These are phyloP conservation scores for Candida anutae DNA, from an alignment of 1,139 yeast species.

Conservation along the genomic window DNA sequence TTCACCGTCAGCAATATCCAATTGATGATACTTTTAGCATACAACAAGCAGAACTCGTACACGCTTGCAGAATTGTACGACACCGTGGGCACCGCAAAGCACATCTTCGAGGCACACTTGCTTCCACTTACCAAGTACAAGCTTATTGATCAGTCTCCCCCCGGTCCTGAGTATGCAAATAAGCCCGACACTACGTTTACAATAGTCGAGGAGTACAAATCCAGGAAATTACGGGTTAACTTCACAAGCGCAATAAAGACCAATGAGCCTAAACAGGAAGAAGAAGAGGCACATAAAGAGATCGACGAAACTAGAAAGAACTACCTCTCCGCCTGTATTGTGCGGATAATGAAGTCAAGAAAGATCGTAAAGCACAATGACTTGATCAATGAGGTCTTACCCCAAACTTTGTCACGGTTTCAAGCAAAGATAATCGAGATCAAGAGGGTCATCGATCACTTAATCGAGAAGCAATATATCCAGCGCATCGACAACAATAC, in stretches of 20 bases:
- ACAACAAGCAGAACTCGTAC: slow-evolving; percentile 55
- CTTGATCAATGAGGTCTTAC: slow-evolving; percentile 80
- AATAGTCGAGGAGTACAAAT: slow-evolving; percentile 74
- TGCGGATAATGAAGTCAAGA: slow-evolving; percentile 93
- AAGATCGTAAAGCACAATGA: slow-evolving; percentile 72
- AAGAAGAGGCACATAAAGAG: slow-evolving; percentile 76
- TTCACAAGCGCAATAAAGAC: slow-evolving; percentile 76
- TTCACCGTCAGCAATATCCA: slow-evolving; percentile 83
- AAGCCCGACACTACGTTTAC: slow-evolving; percentile 57
- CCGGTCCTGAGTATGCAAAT: slow-evolving; percentile 40
- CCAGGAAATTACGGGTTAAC: slow-evolving; percentile 78
- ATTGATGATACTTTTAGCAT: slow-evolving; percentile 76
- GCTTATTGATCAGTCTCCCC: slow-evolving; percentile 58
- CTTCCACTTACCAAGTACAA: slow-evolving; percentile 74
- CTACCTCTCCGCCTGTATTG: slow-evolving; percentile 87
- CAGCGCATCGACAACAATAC: slow-evolving; percentile 69
- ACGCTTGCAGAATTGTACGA: slow-evolving; percentile 56
- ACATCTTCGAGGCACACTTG: slow-evolving; percentile 66
- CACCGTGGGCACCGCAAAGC: slow-evolving; percentile 59
- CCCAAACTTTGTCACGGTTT: slow-evolving; percentile 80
- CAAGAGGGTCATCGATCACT: slow-evolving; percentile 75
- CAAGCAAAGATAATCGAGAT: slow-evolving; percentile 80
- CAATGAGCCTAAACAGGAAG: slow-evolving; percentile 63
- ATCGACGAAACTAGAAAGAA: slow-evolving; percentile 82
- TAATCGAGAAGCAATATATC: slow-evolving; percentile 82